Conservation (phyloP, 106 monocot species). For the Vanilla planifolia region DNA sequence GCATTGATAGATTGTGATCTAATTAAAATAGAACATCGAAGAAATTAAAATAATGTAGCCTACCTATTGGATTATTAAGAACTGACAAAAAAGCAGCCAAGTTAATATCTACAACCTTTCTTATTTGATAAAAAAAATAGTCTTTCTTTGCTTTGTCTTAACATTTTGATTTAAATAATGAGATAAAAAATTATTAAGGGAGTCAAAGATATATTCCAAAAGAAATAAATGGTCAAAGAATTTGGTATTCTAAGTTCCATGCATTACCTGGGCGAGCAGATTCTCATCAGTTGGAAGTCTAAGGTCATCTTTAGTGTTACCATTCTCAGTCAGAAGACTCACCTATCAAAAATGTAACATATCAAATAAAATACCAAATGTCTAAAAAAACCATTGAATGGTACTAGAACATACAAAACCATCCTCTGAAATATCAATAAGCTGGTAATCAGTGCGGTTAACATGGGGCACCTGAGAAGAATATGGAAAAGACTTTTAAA, state of each 20-base stretch:
- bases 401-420: conserved; percentile 19
- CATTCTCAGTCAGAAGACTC: conserved; percentile 34
- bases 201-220: no score
- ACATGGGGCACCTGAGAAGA: conserved; percentile 31
- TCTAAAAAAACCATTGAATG: not conserved
- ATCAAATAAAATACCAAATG: not conserved
- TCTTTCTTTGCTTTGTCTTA: no score
- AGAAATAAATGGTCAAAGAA: not conserved
- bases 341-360: conserved; percentile 9
- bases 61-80: no score
- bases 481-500: no score
- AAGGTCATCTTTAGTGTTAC: conserved; percentile 31
- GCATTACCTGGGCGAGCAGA: conserved; percentile 24
- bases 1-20: no score
- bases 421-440: conserved; percentile 38
- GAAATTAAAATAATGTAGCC: not conserved
- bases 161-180: not conserved
- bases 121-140: not conserved
- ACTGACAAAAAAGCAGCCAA: not conserved
- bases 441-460: conserved; percentile 36
- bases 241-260: not conserved
- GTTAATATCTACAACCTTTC: not conserved
- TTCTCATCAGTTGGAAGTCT: conserved; percentile 37
- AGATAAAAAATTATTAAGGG: not conserved
- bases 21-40: not conserved